phyloP scores from a whole-genome alignment of 1,139 yeast species.

The Pichia sp. region DNA sequence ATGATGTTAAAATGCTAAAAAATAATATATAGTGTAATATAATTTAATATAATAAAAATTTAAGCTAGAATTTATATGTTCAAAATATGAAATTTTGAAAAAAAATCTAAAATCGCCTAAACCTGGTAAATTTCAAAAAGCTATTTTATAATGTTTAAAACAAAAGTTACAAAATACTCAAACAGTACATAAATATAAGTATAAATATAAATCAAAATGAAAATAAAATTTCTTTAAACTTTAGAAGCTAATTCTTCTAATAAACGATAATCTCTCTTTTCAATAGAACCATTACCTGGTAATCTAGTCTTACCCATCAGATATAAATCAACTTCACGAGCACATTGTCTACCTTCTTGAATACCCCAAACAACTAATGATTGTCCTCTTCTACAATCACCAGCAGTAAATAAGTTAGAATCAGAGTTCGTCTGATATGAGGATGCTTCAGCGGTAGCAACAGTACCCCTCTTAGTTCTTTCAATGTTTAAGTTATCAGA shows the following conservation, averaged over 20 bases:
- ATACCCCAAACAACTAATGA: slow-evolving; percentile 99
- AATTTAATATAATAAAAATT: too few species aligned
- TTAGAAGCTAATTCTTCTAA: slow-evolving; percentile 69
- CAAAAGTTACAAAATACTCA: not conserved
- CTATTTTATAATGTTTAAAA: too few species aligned
- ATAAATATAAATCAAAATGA: too few species aligned
- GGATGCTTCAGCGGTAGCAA: slow-evolving; percentile 59
- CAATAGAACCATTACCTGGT: slow-evolving; percentile 93
- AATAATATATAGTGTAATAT: too few species aligned
- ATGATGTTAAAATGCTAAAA: too few species aligned
- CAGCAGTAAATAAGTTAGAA: slow-evolving; percentile 83
- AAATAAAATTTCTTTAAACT: slow-evolving; percentile 28
- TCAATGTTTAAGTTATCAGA: slow-evolving; percentile 66
- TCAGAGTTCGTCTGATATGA: slow-evolving; percentile 63
- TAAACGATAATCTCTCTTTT: slow-evolving; percentile 69
- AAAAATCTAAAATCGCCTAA: too few species aligned
- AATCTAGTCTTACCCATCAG: slow-evolving; percentile 75
- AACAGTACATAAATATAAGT: too few species aligned
- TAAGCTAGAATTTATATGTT: too few species aligned
- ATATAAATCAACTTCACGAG: slow-evolving; percentile 80
- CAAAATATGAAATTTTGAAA: too few species aligned
- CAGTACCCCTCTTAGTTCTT: slow-evolving; percentile 83
- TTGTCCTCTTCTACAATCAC: slow-evolving; percentile 99
- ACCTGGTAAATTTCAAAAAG: too few species aligned
- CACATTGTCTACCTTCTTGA: slow-evolving; percentile 98